These are phyloP conservation scores for Zoysia matrella DNA, from an alignment of 202 grass and related monocot genomes.

Conservation along the genomic window DNA sequence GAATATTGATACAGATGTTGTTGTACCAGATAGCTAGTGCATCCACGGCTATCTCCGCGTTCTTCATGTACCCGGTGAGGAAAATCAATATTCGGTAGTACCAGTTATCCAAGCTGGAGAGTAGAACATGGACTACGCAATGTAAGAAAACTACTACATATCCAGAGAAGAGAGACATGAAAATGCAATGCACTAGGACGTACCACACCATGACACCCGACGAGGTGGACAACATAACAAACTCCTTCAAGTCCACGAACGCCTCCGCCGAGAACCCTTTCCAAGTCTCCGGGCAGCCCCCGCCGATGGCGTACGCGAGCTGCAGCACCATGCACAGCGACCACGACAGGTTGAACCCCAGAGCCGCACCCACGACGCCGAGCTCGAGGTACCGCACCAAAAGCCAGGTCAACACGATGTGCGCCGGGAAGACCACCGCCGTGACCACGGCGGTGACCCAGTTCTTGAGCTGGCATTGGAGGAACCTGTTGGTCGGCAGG, in stretches of 20 bases:
- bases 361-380: constrained; percentile 45
- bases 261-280: constrained; percentile 62
- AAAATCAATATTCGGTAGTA: constrained; percentile 74
- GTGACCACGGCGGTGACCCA: constrained; percentile 46
- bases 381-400: constrained; percentile 41
- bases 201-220: constrained; percentile 85
- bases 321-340: constrained; percentile 30
- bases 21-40: constrained; percentile 71
- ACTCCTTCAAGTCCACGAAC: constrained; percentile 59
- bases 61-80: constrained; percentile 62
- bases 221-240: constrained; percentile 56
- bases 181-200: background rate
- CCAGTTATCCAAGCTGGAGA: constrained; percentile 67
- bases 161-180: too few relatives aligned
- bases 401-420: constrained; percentile 57
- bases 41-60: constrained; percentile 63
- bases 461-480: constrained; percentile 82
- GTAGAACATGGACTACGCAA: too few relatives aligned
- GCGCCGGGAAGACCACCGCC: constrained; percentile 42
- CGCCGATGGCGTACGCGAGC: constrained; percentile 45
- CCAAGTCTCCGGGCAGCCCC: constrained; percentile 67
- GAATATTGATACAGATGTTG: background rate
- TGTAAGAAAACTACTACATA: too few relatives aligned
- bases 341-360: constrained; percentile 46
- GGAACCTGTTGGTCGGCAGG: constrained; percentile 59